Evolutionary conservation across 495 filamentous ascomycete genomes (phyloP).

Genomic region (Talaromyces proteolyticus): DNA sequence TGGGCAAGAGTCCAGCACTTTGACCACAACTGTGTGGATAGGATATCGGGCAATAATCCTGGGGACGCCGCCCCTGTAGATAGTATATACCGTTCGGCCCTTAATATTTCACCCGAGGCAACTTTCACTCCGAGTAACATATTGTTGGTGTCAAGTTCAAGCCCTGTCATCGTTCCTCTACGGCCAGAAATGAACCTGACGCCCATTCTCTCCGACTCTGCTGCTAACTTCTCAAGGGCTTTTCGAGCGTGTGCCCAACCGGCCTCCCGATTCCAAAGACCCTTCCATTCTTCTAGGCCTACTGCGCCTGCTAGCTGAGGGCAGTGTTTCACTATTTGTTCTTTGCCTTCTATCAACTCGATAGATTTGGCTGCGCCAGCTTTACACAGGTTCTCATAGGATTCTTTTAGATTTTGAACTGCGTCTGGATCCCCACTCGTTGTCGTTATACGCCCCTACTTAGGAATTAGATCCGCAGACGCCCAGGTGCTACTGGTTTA

Average conservation of each 20-base stretch:
- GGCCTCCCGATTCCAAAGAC: constrained; percentile 24
- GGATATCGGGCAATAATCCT: constrained; percentile 2
- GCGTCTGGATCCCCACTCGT: constrained; percentile 2
- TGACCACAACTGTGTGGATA: constrained; percentile 7
- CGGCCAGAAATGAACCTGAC: constrained; percentile 29
- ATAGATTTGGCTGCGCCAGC: constrained; percentile 1
- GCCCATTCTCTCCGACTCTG: constrained; percentile 28
- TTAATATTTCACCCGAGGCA: constrained; percentile 2
- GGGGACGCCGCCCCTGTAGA: constrained; percentile 3
- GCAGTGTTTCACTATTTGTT: constrained; percentile 1
- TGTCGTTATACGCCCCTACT: constrained; percentile 3
- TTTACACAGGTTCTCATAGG: constrained; percentile 1
- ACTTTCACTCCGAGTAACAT: constrained; percentile 2
- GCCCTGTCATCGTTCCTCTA: constrained; percentile 2
- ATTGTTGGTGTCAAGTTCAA: not conserved
- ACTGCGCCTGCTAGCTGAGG: constrained; percentile 4
- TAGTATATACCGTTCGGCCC: constrained; percentile 2
- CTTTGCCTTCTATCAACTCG: not conserved
- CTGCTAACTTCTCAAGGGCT: constrained; percentile 24
- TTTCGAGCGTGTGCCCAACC: constrained; percentile 36
- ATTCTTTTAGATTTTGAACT: constrained; percentile 1
- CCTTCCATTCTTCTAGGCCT: constrained; percentile 14
- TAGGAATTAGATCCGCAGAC: constrained; percentile 8
- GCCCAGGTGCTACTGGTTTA: not conserved
- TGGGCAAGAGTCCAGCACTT: constrained; percentile 33